Evolutionary conservation across 176 grass and related monocot genomes (phyloP).

Genomic region (Aegilops umbellulata): DNA sequence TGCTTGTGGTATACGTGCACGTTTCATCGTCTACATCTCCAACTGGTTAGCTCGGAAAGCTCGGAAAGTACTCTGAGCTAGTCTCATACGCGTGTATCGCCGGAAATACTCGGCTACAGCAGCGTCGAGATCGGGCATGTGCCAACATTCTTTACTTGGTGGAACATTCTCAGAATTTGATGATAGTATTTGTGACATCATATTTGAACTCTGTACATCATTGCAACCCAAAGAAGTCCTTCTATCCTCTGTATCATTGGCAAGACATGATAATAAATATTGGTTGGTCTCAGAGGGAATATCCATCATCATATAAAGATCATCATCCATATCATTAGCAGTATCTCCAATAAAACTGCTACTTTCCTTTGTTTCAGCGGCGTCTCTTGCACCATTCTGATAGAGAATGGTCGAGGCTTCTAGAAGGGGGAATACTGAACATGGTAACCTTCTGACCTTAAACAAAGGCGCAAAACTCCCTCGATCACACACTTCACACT

Average conservation of each 20-base stretch:
- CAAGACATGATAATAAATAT: conserved; percentile 55
- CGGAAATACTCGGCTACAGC: too few relatives aligned
- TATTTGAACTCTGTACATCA: conserved; percentile 20
- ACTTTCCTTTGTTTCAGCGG: conserved; percentile 65
- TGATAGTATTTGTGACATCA: not conserved
- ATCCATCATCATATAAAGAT: conserved; percentile 62
- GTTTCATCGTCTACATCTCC: too few relatives aligned
- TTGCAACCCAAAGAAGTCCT: conserved; percentile 24
- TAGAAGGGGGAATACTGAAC: conserved; percentile 69
- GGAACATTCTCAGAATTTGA: conserved; percentile 26
- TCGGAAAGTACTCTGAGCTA: too few relatives aligned
- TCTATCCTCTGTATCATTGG: conserved; percentile 41
- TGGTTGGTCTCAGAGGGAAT: conserved; percentile 48
- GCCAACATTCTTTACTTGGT: conserved; percentile 8
- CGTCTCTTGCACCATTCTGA: conserved; percentile 46
- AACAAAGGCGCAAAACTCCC: conserved; percentile 77
- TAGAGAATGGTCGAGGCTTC: conserved; percentile 68
- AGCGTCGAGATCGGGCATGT: too few relatives aligned
- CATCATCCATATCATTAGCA: conserved; percentile 54
- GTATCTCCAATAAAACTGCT: conserved; percentile 46
- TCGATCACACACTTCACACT: conserved; percentile 78
- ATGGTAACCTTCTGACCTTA: conserved; percentile 78
- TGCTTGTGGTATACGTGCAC: too few relatives aligned
- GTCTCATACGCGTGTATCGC: too few relatives aligned
- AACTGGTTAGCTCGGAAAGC: too few relatives aligned